phyloP scores from a whole-genome alignment of 352 stramenopile species.

The Phytophthora constricta region DNA sequence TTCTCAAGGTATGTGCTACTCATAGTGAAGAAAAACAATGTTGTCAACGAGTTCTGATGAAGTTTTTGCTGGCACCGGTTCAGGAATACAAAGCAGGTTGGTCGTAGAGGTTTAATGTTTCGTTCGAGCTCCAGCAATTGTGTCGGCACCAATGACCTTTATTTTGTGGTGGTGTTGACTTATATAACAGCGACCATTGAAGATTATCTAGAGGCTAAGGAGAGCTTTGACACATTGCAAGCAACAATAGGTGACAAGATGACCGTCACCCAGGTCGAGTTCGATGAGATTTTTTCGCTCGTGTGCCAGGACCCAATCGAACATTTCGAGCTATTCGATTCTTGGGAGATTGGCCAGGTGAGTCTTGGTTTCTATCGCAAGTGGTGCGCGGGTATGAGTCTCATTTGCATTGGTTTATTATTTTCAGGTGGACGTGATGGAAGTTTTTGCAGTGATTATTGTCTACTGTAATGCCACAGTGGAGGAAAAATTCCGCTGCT shows the following conservation, averaged over 20 bases:
- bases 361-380: background rate
- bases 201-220: constrained; percentile 58
- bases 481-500: constrained; percentile 69
- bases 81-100: constrained; percentile 30
- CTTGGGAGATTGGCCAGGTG: constrained; percentile 64
- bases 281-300: constrained; percentile 82
- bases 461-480: constrained; percentile 73
- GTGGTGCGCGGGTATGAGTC: too few relatives aligned
- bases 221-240: constrained; percentile 72
- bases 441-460: constrained; percentile 79
- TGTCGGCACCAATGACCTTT: too few relatives aligned
- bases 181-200: constrained; percentile 25
- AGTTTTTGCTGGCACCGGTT: background rate
- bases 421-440: constrained; percentile 70
- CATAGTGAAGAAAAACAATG: too few relatives aligned
- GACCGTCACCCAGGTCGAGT: constrained; percentile 73
- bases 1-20: constrained; percentile 40
- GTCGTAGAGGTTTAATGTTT: background rate
- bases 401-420: constrained; percentile 3
- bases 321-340: constrained; percentile 78
- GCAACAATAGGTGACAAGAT: constrained; percentile 76
- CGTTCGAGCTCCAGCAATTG: too few relatives aligned
- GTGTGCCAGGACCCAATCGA: constrained; percentile 71
- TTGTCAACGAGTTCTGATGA: too few relatives aligned
- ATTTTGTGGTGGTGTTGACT: background rate